Percentiles rank a stretch among this genome's conserved stretches.
These are phyloP conservation scores for Choanephora cucurbitarum DNA, from an alignment of 371 early-diverging fungal species.

Conservation along the genomic window DNA sequence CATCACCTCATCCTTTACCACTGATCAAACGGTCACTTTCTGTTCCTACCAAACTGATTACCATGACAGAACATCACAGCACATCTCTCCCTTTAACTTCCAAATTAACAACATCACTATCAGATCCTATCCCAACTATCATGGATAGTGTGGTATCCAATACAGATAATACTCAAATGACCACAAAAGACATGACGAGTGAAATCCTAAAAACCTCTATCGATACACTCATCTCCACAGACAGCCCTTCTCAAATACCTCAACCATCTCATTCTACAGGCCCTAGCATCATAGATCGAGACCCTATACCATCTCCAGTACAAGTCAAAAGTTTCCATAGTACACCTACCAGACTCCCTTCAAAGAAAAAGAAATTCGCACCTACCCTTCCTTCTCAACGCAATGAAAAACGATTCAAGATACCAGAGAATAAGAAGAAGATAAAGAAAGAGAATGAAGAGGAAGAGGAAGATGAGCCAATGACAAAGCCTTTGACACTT, in stretches of 20 bases:
- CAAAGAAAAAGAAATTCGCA: constrained; percentile 8
- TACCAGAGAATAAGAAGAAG: not conserved
- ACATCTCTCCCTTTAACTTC: not conserved
- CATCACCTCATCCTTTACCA: not conserved
- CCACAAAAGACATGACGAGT: too few species aligned
- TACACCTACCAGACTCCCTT: constrained; percentile 1
- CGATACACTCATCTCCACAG: not conserved
- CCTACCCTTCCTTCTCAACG: not conserved
- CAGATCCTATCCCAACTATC: constrained; percentile 1
- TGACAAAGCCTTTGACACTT: constrained; percentile 30
- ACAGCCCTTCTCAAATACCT: constrained; percentile 5
- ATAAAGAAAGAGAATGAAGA: constrained; percentile 9
- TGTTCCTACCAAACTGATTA: constrained; percentile 17
- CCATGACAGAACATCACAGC: constrained; percentile 6
- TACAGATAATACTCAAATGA: not conserved
- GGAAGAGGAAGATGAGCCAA: constrained; percentile 25
- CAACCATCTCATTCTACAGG: constrained; percentile 7
- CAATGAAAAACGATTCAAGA: not conserved
- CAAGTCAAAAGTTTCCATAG: constrained; percentile 9
- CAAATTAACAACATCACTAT: constrained; percentile 4
- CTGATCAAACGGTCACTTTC: constrained; percentile 3
- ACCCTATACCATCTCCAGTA: constrained; percentile 7
- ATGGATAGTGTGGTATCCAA: too few species aligned
- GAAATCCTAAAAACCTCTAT: too few species aligned
- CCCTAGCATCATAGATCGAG: not conserved